A percentile compares a stretch with the other conserved stretches of the same genome.
These are phyloP conservation scores for Candida quercuum DNA, from an alignment of 805 yeast species.

Conservation along the genomic window DNA sequence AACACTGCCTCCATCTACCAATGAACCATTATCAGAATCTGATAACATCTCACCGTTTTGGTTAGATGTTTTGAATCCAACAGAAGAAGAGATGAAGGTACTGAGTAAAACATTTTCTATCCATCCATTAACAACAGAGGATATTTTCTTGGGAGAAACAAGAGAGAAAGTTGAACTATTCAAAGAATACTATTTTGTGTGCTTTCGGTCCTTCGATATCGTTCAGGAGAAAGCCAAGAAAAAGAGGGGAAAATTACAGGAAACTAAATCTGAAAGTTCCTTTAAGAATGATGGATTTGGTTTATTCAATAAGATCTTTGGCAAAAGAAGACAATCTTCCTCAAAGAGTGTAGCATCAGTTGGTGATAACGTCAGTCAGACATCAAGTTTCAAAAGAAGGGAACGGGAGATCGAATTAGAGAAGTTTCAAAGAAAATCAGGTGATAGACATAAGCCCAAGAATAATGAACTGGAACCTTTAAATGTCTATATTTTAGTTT, in stretches of 20 bases:
- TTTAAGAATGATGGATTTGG: conserved; percentile 3
- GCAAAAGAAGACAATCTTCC: conserved; percentile 13
- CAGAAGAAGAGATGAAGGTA: conserved; percentile 95
- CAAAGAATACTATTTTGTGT: conserved; percentile 84
- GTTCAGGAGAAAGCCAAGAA: conserved; percentile 61
- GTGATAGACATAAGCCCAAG: conserved; percentile 38
- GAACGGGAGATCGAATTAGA: conserved; percentile 28
- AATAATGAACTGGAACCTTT: conserved; percentile 72
- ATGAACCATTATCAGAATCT: conserved; percentile 1
- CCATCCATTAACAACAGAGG: conserved; percentile 95
- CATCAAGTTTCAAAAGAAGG: conserved; percentile 24
- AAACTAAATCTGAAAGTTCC: conserved; percentile 1
- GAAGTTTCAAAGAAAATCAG: conserved; percentile 36
- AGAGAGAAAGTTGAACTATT: conserved; percentile 94
- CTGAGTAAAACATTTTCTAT: conserved; percentile 86
- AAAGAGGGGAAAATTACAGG: conserved; percentile 32
- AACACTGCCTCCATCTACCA: background rate
- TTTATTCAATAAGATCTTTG: conserved; percentile 10
- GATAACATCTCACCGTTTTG: conserved; percentile 76
- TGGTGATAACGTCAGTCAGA: conserved; percentile 13
- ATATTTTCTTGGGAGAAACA: conserved; percentile 87
- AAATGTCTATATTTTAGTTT: conserved; percentile 89
- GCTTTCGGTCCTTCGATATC: conserved; percentile 81
- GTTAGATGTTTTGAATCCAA: conserved; percentile 89
- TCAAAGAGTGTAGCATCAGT: conserved; percentile 5